Conservation (phyloP, 139 green algal genomes). For the Chlamydomonas sphaeroides region DNA sequence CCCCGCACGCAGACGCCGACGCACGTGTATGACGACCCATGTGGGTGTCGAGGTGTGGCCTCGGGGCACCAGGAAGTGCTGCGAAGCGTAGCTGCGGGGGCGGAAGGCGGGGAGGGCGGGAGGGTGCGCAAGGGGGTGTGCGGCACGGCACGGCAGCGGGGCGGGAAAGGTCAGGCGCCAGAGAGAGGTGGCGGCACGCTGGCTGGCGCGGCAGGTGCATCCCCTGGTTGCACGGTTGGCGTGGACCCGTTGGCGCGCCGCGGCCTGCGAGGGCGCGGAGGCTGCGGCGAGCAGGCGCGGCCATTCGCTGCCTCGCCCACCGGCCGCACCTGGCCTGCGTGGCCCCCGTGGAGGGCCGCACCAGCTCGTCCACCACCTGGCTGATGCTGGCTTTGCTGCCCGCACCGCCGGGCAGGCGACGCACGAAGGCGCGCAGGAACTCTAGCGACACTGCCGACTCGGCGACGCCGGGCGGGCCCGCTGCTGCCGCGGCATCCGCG, state of each 20-base stretch:
- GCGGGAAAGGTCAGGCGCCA: no score
- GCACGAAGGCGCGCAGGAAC: constrained; percentile 29
- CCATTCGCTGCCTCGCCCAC: no score
- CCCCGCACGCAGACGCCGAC: no score
- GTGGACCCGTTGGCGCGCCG: no score
- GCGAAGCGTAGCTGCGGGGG: constrained; percentile 26
- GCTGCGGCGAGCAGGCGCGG: no score
- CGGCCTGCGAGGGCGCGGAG: no score
- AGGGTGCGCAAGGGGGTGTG: neutral
- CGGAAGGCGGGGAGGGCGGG: no score
- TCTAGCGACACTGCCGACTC: constrained; percentile 30
- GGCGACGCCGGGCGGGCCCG: neutral
- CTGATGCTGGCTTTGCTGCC: neutral
- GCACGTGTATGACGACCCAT: constrained; percentile 18
- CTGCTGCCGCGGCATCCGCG: no score
- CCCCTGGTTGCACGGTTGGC: no score
- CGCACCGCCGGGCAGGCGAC: constrained; percentile 7
- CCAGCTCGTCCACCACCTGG: constrained; percentile 10
- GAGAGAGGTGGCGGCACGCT: no score
- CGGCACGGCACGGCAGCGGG: no score
- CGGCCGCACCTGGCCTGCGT: constrained; percentile 2
- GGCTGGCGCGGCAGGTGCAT: no score
- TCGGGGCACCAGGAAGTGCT: constrained; percentile 20
- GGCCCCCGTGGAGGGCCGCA: constrained; percentile 6
- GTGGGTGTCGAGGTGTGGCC: constrained; percentile 19